phyloP scores from a whole-genome alignment of 805 yeast species.

The Suhomyces faveliae region DNA sequence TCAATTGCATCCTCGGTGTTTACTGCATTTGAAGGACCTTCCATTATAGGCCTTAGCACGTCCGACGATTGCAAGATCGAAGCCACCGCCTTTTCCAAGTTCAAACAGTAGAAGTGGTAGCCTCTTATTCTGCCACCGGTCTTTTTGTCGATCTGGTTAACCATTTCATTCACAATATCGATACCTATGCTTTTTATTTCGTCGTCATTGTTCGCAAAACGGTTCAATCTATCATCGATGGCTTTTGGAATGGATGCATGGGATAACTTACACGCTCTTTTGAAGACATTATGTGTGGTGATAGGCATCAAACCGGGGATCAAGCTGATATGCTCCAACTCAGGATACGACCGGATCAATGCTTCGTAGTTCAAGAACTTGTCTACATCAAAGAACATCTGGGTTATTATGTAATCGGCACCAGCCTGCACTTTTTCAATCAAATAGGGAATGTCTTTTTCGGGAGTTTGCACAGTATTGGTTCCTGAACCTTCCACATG shows the following conservation, averaged over 20 bases:
- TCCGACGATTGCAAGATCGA: constrained; percentile 68
- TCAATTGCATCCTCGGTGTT: constrained; percentile 33
- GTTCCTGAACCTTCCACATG: constrained; percentile 82
- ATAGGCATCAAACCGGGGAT: constrained; percentile 93
- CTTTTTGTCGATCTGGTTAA: constrained; percentile 52
- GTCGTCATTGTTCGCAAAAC: constrained; percentile 63
- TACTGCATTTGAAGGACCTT: constrained; percentile 29
- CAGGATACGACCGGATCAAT: constrained; percentile 41
- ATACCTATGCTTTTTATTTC: constrained; percentile 81
- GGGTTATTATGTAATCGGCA: constrained; percentile 91
- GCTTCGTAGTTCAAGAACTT: constrained; percentile 68
- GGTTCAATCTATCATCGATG: constrained; percentile 55
- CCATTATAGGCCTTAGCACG: constrained; percentile 46
- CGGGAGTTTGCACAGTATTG: constrained; percentile 56
- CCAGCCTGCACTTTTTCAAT: constrained; percentile 89
- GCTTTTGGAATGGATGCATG: constrained; percentile 76
- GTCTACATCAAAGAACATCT: constrained; percentile 83
- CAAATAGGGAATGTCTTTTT: constrained; percentile 72
- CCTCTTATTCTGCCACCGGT: constrained; percentile 67
- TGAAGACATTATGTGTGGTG: constrained; percentile 76
- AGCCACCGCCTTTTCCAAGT: constrained; percentile 89
- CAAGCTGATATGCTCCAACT: constrained; percentile 51
- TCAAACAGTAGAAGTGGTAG: constrained; percentile 89
- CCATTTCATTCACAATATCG: constrained; percentile 62
- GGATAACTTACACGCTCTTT: constrained; percentile 83